phyloP scores from a whole-genome alignment of 139 green algal species.

The Tetradesmus lagerheimii region DNA sequence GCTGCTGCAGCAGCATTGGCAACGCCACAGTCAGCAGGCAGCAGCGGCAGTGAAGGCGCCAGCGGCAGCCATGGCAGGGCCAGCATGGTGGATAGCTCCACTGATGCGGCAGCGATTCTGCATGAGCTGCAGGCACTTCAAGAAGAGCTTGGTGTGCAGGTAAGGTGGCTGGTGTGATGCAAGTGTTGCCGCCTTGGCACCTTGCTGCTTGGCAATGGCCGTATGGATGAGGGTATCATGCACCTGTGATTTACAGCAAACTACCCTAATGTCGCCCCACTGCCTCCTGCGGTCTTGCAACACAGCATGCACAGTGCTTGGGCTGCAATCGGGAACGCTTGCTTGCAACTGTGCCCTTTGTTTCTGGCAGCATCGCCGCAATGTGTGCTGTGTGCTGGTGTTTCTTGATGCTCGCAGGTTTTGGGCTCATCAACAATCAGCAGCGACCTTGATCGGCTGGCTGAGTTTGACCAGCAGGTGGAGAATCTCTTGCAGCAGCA shows the following conservation, averaged over 20 bases:
- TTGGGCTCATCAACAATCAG: neutral
- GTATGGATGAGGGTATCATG: too few species aligned
- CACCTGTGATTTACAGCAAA: too few species aligned
- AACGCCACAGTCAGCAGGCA: neutral
- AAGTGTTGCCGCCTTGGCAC: too few species aligned
- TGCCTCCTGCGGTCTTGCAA: neutral
- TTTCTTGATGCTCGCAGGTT: neutral
- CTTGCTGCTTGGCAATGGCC: neutral
- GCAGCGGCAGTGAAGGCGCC: slow-evolving; percentile 7
- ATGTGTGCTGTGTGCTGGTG: neutral
- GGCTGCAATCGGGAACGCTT: too few species aligned
- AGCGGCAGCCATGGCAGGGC: neutral
- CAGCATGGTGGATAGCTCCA: neutral
- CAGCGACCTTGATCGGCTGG: slow-evolving; percentile 23
- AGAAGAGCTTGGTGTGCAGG: slow-evolving; percentile 39
- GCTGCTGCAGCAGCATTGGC: neutral
- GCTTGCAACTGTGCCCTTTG: too few species aligned
- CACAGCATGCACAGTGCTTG: too few species aligned
- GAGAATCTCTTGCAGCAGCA: slow-evolving; percentile 36
- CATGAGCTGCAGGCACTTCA: slow-evolving; percentile 34
- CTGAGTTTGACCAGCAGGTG: slow-evolving; percentile 24
- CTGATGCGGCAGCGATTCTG: slow-evolving; percentile 30
- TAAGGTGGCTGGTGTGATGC: neutral
- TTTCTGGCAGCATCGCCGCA: neutral
- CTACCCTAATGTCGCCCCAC: too few species aligned